Evolutionary conservation across 2,329 filamentous ascomycete genomes (phyloP).

Genomic region (Xylaria sp.): DNA sequence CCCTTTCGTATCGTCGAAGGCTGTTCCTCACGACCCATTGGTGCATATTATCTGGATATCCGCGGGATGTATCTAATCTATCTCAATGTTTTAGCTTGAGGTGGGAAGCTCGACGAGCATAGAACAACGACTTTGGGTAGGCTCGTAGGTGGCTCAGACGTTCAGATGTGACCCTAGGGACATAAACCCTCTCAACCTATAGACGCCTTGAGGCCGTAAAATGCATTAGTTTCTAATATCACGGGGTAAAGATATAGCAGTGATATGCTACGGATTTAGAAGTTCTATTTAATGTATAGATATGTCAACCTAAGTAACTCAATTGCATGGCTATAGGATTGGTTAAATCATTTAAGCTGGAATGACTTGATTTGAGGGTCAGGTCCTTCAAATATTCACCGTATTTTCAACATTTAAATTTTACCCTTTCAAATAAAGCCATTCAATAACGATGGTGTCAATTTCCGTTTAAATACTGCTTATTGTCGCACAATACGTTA

Average conservation of each 20-base stretch:
- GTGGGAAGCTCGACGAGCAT: not conserved
- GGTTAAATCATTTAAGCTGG: not conserved
- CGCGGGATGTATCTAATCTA: not conserved
- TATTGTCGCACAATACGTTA: not conserved
- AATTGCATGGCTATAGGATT: not conserved
- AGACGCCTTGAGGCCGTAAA: not conserved
- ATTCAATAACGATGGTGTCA: not conserved
- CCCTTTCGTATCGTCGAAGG: constrained; percentile 18
- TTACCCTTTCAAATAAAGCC: not conserved
- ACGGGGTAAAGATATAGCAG: too few species aligned
- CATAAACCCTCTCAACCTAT: not conserved
- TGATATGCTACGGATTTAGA: not conserved
- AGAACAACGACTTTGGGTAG: not conserved
- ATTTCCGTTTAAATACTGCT: not conserved
- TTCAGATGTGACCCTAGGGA: not conserved
- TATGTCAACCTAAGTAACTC: not conserved
- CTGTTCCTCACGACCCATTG: not conserved
- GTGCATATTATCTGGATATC: not conserved
- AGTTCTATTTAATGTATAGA: not conserved
- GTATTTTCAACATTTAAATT: not conserved
- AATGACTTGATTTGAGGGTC: not conserved
- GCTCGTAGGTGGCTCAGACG: constrained; percentile 4
- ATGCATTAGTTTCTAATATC: not conserved
- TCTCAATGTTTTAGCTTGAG: not conserved
- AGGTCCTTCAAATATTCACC: not conserved